Evolutionary conservation across 2,329 filamentous ascomycete species (phyloP), one percentile per base, ranked within the genome.

Genomic region (Neopestalotiopsis sp.): DNA sequence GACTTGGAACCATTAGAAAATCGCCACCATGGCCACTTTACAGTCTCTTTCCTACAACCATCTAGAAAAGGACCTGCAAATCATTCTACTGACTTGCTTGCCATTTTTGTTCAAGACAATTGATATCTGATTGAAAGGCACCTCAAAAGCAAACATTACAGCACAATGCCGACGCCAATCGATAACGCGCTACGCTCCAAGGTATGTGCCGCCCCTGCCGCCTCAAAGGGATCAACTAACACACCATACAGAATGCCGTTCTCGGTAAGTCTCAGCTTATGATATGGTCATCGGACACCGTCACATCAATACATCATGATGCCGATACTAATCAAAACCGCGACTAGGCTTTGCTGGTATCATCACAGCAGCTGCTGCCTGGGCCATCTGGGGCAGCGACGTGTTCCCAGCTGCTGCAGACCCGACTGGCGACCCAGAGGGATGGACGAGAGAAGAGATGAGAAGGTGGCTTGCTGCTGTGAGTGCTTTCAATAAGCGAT

Each of bases 351-450:
- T 98, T 78, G 90, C 92, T 4, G 93, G 92, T 10, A 87, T 97
- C 66, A 88, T 98, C 14, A 92, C 93, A 6, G 94, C 92, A 1
- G 94, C 92, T 1, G 92, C 94, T 17, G 90, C 89, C 57, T 97
- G 92, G 91, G 88, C 89, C 20, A 95, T 98, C 74, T 97, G 92
- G 91, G 94, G 94, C 68, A 87, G 89, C 66, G 94, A 95, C 71
- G 88, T 98, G 76, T 97, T 98, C 76, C 95, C 95, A 0, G 80
- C 88, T 3, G 84, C 90, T 72, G 70, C 85, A 62, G 94, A 97
- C 77, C 94, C 95, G n/a, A 93, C 84, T 34, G 94, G 94, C 70
- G 87, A 94, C 83, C 89, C 83, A 56, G 82, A 85, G 56, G 79
- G 77, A 10, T 98, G 95, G 95, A 94, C 93, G 0, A 85, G 87